Evolutionary conservation across 2,329 filamentous ascomycete species (phyloP), one percentile per base, ranked within the genome.

Genomic region (Colletotrichum sp.): DNA sequence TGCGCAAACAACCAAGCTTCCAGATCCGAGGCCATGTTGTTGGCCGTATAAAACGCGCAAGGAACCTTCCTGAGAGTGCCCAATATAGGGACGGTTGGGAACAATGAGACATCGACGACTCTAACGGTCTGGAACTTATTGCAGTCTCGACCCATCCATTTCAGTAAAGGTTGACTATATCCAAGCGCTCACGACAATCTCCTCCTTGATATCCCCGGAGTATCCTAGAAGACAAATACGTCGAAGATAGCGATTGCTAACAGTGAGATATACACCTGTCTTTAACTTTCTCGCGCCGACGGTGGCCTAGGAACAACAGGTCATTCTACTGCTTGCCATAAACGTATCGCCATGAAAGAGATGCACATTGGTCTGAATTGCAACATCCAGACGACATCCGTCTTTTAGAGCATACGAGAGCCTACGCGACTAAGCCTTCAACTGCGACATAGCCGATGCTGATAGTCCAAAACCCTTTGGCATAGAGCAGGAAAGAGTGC

Each of bases 131-230:
- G 18, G 18, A n/a, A 5, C 39, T 49, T 3, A 49, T 49, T 21
- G 44, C 44, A 4, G 44, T 21, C n/a, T n/a, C 2, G 9, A 12
- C 18, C 44, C 10, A 21, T 49, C 18, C n/a, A 49, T 21, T 21
- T 49, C 6, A 49, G 18, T 21, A 1, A n/a, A 24, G 24, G 24
- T 21, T 21, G 0, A 3, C n/a, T 0, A 21, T 2, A n/a, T n/a
- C 18, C 44, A n/a, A 21, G 44, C n/a, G 0, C 6, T 49, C n/a
- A 4, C n/a, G 44, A 21, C 44, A 3, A 3, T 21, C n/a, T 49
- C 44, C 44, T 49, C n/a, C n/a, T 10, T n/a, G n/a, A n/a, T n/a
- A n/a, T n/a, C 44, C 0, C 44, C 6, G 5, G 1, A 0, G 18
- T 12, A 13, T 21, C 13, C 44, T 13, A 4, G 9, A 6, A 1